Base-by-base conservation (phyloP, 495 filamentous ascomycete species). In the Podospora pseudopauciseta region DNA sequence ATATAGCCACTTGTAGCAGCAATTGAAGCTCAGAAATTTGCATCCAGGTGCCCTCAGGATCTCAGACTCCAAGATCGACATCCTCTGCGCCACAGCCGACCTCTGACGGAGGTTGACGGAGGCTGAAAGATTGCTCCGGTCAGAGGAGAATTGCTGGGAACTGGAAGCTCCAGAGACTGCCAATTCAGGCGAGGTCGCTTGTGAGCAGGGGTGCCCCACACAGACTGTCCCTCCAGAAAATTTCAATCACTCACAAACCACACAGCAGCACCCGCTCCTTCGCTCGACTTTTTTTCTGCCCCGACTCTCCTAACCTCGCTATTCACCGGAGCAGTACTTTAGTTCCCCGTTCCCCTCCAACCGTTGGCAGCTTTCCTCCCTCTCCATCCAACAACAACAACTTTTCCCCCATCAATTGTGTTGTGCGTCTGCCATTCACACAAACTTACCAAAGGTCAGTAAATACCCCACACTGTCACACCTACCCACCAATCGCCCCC, bases 201-300 rank as follows among this genome's bases (percentile, higher is more conserved):
- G 55, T 9, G 57, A 63, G 68, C 74, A 73, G 71, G 74, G 75
- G 65, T 70, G 69, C 71, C 70, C 75, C 75, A 75, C 75, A 67
- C 72, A 70, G 64, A 58, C 60, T 64, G 57, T 66, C 71, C 69
- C 60, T 67, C 65, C 64, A 70, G 74, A 77, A 76, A 77, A 77
- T 70, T 76, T 77, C 73, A 76, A 76, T 60, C 67, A 64, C 59
- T 60, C 67, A 64, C 59, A 68, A 67, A 73, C 72, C 63, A 68
- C 71, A 71, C 66, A 49, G 65, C 20, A 63, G 60, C 67, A 64
- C 65, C 67, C 32, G 55, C 32, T 58, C 65, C 62, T 71, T 68
- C 69, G 53, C 61, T 61, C 68, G 23, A 60, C 32, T 60, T 60
- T 65, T 66, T 55, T 27, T 60, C 28, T 20, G 49, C 59, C 64